Conservation (phyloP, 768 basidiomycete genomes). For the Boletellus ananiceps region DNA sequence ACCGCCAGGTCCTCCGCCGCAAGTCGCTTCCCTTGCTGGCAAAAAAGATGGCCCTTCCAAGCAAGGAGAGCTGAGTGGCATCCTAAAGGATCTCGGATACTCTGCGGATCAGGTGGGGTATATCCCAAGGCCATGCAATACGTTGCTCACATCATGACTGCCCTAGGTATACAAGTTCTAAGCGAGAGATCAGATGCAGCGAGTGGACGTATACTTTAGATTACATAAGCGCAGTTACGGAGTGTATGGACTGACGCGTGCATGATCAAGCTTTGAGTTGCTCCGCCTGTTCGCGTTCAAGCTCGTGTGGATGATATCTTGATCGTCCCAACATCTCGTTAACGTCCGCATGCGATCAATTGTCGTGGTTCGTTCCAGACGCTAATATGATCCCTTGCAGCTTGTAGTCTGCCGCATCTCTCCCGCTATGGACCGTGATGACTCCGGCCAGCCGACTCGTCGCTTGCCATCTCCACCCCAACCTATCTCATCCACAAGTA, state of each 20-base stretch:
- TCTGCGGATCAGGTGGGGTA: conserved; percentile 71
- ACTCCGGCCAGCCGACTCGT: conserved; percentile 35
- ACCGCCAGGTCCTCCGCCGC: conserved; percentile 65
- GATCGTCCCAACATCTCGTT: conserved; percentile 5
- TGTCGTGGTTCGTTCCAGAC: neutral
- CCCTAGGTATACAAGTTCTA: conserved; percentile 42
- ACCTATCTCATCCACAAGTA: conserved; percentile 35
- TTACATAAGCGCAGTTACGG: conserved; percentile 26
- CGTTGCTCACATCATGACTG: conserved; percentile 2
- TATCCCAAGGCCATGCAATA: neutral
- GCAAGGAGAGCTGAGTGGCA: conserved; percentile 78
- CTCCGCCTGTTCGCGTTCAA: neutral
- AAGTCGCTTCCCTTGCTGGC: conserved; percentile 85
- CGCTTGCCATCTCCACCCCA: conserved; percentile 39
- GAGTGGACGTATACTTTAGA: conserved; percentile 10
- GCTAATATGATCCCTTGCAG: conserved; percentile 9
- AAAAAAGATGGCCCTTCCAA: conserved; percentile 77
- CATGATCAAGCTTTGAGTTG: conserved; percentile 17
- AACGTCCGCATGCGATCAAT: conserved; percentile 5
- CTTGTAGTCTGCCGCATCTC: neutral
- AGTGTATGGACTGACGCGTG: conserved; percentile 22
- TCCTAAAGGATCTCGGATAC: conserved; percentile 87
- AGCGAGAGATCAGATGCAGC: conserved; percentile 4
- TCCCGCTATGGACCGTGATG: conserved; percentile 44
- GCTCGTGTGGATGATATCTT: conserved; percentile 16